Conservation (phyloP, 345 rosid species). For the Clarkia xantiana region DNA sequence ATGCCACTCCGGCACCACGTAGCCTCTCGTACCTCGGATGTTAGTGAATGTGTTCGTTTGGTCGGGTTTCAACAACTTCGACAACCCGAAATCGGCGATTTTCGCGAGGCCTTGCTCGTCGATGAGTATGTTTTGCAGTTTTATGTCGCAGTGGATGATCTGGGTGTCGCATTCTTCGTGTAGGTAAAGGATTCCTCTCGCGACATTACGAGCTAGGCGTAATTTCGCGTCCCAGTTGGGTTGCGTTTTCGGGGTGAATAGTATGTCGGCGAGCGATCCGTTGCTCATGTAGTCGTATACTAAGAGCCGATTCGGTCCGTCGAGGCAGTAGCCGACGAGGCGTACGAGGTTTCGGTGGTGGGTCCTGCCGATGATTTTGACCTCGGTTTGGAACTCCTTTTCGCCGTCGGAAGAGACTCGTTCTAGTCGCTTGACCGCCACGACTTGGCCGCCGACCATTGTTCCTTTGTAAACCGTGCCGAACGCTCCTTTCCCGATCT, state of each 20-base stretch:
- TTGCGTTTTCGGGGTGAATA: constrained; percentile 8
- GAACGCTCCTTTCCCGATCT: constrained; percentile 21
- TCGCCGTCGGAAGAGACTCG: constrained; percentile 6
- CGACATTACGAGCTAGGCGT: constrained; percentile 14
- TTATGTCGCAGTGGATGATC: constrained; percentile 23
- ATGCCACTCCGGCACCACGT: constrained; percentile 22
- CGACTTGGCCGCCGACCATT: constrained; percentile 1
- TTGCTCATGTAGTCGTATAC: constrained; percentile 20
- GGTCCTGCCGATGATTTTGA: constrained; percentile 16
- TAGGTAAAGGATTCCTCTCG: constrained; percentile 14
- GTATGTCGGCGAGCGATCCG: constrained; percentile 15
- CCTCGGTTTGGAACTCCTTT: constrained; percentile 16
- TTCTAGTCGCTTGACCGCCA: constrained; percentile 13
- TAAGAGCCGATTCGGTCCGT: constrained; percentile 12
- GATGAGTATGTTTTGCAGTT: constrained; percentile 17
- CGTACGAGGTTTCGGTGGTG: constrained; percentile 17
- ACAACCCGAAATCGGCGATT: constrained; percentile 19
- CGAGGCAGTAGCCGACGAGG: constrained; percentile 16
- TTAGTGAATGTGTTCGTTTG: constrained; percentile 15
- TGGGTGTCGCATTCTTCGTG: constrained; percentile 19
- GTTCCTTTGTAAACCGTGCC: constrained; percentile 7
- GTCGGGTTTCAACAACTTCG: constrained; percentile 20
- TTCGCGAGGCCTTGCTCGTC: constrained; percentile 10
- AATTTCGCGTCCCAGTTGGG: constrained; percentile 11
- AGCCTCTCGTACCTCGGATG: constrained; percentile 23